These are phyloP conservation scores for Hyphopichia buzzinii DNA, from an alignment of 1,139 yeast genomes.

Conservation along the genomic window DNA sequence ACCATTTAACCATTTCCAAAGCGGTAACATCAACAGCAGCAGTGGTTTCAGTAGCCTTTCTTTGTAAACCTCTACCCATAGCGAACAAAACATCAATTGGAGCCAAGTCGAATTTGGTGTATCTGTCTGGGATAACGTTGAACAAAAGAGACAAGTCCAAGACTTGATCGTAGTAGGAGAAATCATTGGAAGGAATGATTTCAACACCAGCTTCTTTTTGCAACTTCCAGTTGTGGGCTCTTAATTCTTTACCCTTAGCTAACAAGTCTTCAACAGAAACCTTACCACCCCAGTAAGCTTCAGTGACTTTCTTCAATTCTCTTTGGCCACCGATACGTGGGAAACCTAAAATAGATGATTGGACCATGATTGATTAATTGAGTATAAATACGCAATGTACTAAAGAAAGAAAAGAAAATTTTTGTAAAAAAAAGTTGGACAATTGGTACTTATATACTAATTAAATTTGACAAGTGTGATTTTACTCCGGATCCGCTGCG, in stretches of 20 bases:
- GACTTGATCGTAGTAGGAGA: constrained; percentile 97
- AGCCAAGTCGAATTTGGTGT: constrained; percentile 86
- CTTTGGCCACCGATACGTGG: constrained; percentile 99
- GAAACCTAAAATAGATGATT: constrained; percentile 96
- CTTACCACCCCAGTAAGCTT: constrained; percentile 98
- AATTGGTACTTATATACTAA: background rate
- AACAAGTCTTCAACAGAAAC: constrained; percentile 81
- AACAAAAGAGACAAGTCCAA: constrained; percentile 88
- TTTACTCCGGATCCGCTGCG: background rate
- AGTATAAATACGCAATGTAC: background rate
- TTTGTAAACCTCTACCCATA: constrained; percentile 99
- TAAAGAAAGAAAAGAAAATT: constrained; percentile 2
- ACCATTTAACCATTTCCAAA: constrained; percentile 99
- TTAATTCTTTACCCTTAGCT: constrained; percentile 91
- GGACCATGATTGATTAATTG: constrained; percentile 60
- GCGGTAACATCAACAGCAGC: constrained; percentile 98
- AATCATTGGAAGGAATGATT: constrained; percentile 94
- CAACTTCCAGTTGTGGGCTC: constrained; percentile 96
- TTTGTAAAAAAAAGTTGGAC: background rate
- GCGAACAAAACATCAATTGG: constrained; percentile 94
- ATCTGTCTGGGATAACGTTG: constrained; percentile 96
- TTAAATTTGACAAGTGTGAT: background rate
- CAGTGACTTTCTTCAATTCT: constrained; percentile 98
- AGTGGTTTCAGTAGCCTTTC: constrained; percentile 83
- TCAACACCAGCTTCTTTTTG: constrained; percentile 98